Conservation (phyloP, 140 eudicot genomes). For the Stevia rebaudiana region DNA sequence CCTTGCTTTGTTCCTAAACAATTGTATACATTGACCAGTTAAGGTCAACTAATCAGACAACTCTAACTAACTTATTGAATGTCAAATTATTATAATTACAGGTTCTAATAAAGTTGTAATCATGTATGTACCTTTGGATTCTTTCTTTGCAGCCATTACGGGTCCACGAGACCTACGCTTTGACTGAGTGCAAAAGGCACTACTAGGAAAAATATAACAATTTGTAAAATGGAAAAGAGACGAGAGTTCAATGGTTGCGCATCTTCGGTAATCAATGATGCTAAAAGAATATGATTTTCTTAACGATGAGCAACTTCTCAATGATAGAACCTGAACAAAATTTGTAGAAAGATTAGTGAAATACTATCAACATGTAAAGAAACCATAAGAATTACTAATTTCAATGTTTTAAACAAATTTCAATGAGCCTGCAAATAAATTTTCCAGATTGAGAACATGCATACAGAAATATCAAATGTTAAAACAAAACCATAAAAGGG, state of each 20-base stretch:
- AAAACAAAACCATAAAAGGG: not conserved
- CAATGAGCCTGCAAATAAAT: not conserved
- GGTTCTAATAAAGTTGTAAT: slow-evolving; percentile 13
- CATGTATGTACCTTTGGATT: slow-evolving; percentile 52
- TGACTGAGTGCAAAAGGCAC: slow-evolving; percentile 43
- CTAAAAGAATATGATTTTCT: slow-evolving; percentile 41
- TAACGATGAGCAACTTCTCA: slow-evolving; percentile 55
- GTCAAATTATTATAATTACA: not conserved
- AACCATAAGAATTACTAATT: not conserved
- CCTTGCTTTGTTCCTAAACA: slow-evolving; percentile 65
- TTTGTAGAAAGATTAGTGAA: slow-evolving; percentile 2
- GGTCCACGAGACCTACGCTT: slow-evolving; percentile 90
- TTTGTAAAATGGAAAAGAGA: slow-evolving; percentile 35
- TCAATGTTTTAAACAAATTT: not conserved
- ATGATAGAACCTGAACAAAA: slow-evolving; percentile 56
- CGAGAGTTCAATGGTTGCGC: slow-evolving; percentile 42
- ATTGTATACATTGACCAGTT: slow-evolving; percentile 1
- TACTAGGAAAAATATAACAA: slow-evolving; percentile 48
- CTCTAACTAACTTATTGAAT: not conserved
- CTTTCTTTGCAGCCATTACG: slow-evolving; percentile 91
- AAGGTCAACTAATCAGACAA: not conserved
- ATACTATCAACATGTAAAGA: not conserved
- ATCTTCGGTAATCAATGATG: slow-evolving; percentile 34
- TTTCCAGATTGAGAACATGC: not conserved
- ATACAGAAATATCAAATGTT: not conserved